A percentile compares a stretch with the other conserved stretches of the same genome.
phyloP scores from a whole-genome alignment of 1,139 yeast genomes.

The Candida tropicalis region DNA sequence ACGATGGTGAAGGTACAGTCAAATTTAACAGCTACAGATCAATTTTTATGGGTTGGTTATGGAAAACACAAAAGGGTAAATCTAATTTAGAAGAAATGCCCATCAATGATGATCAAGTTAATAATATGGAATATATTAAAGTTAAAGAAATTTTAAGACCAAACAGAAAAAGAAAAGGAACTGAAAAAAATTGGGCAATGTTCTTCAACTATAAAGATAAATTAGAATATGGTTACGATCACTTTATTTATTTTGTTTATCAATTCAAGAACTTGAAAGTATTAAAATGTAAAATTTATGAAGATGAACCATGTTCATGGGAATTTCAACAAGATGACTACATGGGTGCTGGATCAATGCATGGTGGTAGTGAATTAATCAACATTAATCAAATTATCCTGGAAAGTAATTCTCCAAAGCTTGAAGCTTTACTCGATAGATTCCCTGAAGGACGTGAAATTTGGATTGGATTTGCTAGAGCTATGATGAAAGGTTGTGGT shows the following conservation, averaged over 20 bases:
- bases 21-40: slow-evolving; percentile 22
- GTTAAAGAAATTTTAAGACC: slow-evolving; percentile 26
- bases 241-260: slow-evolving; percentile 26
- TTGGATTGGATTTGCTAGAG: slow-evolving; percentile 52
- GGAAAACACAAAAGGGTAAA: slow-evolving; percentile 38
- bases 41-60: slow-evolving; percentile 34
- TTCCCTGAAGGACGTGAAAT: slow-evolving; percentile 32
- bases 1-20: slow-evolving; percentile 7
- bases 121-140: slow-evolving; percentile 22
- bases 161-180: slow-evolving; percentile 19
- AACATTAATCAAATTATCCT: slow-evolving; percentile 20
- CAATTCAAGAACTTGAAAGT: slow-evolving; percentile 29
- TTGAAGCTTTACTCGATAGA: slow-evolving; percentile 18
- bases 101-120: slow-evolving; percentile 16
- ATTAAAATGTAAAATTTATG: slow-evolving; percentile 24
- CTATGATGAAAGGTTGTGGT: slow-evolving; percentile 47
- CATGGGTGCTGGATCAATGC: slow-evolving; percentile 26
- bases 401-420: slow-evolving; percentile 13
- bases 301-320: slow-evolving; percentile 13
- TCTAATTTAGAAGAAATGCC: slow-evolving; percentile 26
- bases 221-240: slow-evolving; percentile 20
- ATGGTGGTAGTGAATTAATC: slow-evolving; percentile 34
- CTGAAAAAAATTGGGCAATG: slow-evolving; percentile 25
- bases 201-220: slow-evolving; percentile 1
- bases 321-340: slow-evolving; percentile 16